Conservation (phyloP, 1,139 yeast species). For the Hansenula sp. region DNA sequence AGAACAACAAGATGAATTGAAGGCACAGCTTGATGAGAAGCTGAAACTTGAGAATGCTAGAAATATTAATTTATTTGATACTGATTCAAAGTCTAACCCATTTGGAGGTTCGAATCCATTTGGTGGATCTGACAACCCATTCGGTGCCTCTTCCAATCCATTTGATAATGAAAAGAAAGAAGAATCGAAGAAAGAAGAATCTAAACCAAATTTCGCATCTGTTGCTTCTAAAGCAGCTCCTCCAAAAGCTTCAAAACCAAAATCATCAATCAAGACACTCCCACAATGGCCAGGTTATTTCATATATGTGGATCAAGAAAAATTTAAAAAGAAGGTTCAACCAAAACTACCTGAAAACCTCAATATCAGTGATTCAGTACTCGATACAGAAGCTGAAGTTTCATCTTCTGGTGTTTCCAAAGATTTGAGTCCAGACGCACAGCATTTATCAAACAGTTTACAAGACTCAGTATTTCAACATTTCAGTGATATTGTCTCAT, state of each 20-base stretch:
- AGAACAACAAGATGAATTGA: slow-evolving; percentile 33
- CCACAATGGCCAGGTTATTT: slow-evolving; percentile 62
- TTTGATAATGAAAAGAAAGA: slow-evolving; percentile 18
- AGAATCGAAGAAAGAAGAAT: slow-evolving; percentile 4
- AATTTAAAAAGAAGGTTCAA: slow-evolving; percentile 35
- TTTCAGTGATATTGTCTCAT: slow-evolving; percentile 67
- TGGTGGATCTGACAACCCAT: slow-evolving; percentile 27
- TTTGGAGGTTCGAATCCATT: slow-evolving; percentile 38
- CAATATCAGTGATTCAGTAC: slow-evolving; percentile 27
- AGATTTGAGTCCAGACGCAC: slow-evolving; percentile 26
- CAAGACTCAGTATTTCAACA: slow-evolving; percentile 71
- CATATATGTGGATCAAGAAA: slow-evolving; percentile 66
- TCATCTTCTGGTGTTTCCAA: slow-evolving; percentile 18
- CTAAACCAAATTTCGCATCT: slow-evolving; percentile 14
- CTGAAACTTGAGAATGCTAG: slow-evolving; percentile 38
- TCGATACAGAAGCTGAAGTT: slow-evolving; percentile 35
- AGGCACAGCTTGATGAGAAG: slow-evolving; percentile 37
- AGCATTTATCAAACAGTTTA: slow-evolving; percentile 42
- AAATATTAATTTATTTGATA: slow-evolving; percentile 28
- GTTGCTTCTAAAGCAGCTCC: slow-evolving; percentile 21
- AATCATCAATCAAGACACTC: slow-evolving; percentile 24
- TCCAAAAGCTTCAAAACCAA: slow-evolving; percentile 15
- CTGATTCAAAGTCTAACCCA: slow-evolving; percentile 28
- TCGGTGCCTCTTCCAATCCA: slow-evolving; percentile 22
- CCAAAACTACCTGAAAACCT: slow-evolving; percentile 40